These are phyloP conservation scores for Paspalum notatum DNA, from an alignment of 176 grass and related monocot species.

Conservation along the genomic window DNA sequence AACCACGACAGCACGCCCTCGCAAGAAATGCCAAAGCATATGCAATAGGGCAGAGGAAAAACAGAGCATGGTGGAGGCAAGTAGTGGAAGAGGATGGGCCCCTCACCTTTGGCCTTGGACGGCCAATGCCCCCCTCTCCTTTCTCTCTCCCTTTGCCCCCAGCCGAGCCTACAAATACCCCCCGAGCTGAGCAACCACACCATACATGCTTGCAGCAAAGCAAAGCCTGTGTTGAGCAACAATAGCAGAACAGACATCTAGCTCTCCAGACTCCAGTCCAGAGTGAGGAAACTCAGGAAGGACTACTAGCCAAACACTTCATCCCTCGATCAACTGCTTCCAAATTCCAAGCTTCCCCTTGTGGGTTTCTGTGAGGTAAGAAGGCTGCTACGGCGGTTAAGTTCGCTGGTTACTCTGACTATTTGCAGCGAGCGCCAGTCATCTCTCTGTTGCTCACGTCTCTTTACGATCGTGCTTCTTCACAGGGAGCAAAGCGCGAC, in stretches of 20 bases:
- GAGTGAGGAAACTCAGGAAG: too few species aligned
- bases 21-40: slow-evolving; percentile 42
- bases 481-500: slow-evolving; percentile 37
- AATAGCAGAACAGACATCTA: slow-evolving; percentile 19
- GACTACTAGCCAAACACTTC: neutral
- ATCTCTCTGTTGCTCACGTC: slow-evolving; percentile 26
- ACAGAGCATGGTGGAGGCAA: slow-evolving; percentile 48
- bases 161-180: slow-evolving; percentile 53
- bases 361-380: slow-evolving; percentile 24
- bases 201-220: slow-evolving; percentile 52
- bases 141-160: neutral
- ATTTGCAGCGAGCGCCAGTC: neutral
- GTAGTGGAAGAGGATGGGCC: slow-evolving; percentile 41
- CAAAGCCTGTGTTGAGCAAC: slow-evolving; percentile 35
- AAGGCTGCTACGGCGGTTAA: neutral
- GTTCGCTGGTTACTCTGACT: neutral
- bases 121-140: slow-evolving; percentile 5
- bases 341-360: slow-evolving; percentile 10
- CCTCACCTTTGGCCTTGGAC: slow-evolving; percentile 41
- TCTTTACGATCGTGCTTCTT: slow-evolving; percentile 32
- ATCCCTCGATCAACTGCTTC: slow-evolving; percentile 9
- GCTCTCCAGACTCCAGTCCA: neutral
- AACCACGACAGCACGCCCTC: neutral
- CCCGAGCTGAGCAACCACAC: slow-evolving; percentile 37
- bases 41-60: slow-evolving; percentile 28